Conservation (phyloP, 2,329 filamentous ascomycete species). For the Xylaria hypoxylon region DNA sequence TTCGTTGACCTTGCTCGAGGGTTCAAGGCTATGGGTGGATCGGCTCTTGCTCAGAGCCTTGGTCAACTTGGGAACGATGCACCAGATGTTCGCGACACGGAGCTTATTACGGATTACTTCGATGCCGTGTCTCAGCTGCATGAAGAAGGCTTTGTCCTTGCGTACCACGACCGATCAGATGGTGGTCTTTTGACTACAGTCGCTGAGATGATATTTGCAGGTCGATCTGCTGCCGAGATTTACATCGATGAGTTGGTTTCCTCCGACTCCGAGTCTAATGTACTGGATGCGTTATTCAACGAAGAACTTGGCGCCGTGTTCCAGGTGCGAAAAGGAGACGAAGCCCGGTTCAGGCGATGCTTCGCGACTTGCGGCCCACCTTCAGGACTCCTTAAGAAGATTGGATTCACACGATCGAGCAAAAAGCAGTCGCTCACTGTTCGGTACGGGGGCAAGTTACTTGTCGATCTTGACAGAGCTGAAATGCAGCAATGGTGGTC, state of each 20-base stretch:
- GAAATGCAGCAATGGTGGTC: conserved; percentile 90
- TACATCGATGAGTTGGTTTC: conserved; percentile 80
- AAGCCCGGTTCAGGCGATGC: conserved; percentile 86
- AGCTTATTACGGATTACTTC: conserved; percentile 88
- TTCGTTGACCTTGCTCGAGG: conserved; percentile 91
- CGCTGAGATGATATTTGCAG: conserved; percentile 98
- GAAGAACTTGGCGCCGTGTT: conserved; percentile 97
- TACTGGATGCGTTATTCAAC: conserved; percentile 88
- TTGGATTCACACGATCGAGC: conserved; percentile 78
- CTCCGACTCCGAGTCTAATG: conserved; percentile 69
- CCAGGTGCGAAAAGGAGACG: conserved; percentile 87
- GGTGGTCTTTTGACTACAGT: conserved; percentile 68
- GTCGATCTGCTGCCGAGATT: conserved; percentile 87
- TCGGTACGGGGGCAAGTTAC: conserved; percentile 73
- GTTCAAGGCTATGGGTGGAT: conserved; percentile 86
- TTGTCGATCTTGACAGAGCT: conserved; percentile 76
- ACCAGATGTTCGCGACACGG: conserved; percentile 85
- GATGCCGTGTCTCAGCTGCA: conserved; percentile 80
- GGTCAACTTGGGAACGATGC: conserved; percentile 85
- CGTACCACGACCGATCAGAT: conserved; percentile 40
- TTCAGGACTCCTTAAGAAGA: conserved; percentile 82
- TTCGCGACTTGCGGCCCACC: conserved; percentile 92
- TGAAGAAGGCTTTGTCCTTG: conserved; percentile 56
- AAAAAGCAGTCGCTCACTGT: conserved; percentile 82
- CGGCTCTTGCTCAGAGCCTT: conserved; percentile 89